A percentile compares a stretch with the other conserved stretches of the same genome.
phyloP scores from a whole-genome alignment of 2,329 filamentous ascomycete genomes.

The Metarhizium robertsii region DNA sequence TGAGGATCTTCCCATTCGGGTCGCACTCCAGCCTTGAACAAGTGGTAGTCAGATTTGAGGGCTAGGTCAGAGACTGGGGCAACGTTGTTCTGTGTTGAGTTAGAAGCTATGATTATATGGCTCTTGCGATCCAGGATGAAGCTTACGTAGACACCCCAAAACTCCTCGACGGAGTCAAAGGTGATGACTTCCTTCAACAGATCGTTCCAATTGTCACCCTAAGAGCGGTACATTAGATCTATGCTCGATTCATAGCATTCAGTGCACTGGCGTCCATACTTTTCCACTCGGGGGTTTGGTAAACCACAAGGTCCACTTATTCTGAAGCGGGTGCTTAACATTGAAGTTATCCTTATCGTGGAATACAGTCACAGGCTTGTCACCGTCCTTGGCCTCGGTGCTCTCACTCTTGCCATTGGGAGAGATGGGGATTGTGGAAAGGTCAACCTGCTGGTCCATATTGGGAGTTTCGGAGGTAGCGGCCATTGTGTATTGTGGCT shows the following conservation, averaged over 20 bases:
- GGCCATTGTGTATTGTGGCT: conserved; percentile 23
- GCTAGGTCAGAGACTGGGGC: conserved; percentile 90
- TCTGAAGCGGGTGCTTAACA: conserved; percentile 95
- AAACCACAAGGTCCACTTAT: conserved; percentile 99
- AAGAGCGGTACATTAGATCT: conserved; percentile 6
- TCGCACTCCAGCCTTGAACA: conserved; percentile 95
- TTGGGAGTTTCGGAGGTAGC: conserved; percentile 22
- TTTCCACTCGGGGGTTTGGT: conserved; percentile 96
- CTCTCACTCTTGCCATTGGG: conserved; percentile 47
- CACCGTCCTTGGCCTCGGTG: conserved; percentile 37
- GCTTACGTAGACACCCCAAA: conserved; percentile 97
- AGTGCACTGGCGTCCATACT: conserved; percentile 37
- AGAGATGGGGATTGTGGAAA: conserved; percentile 59
- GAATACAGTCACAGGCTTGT: conserved; percentile 82
- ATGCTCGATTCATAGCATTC: background rate
- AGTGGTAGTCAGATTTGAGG: conserved; percentile 97
- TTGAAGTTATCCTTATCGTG: conserved; percentile 99
- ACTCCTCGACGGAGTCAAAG: conserved; percentile 97
- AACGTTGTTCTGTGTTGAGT: conserved; percentile 77
- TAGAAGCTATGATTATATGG: conserved; percentile 6
- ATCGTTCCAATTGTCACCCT: conserved; percentile 99
- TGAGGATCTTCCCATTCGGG: conserved; percentile 98
- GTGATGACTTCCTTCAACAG: conserved; percentile 97
- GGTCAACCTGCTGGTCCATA: conserved; percentile 50
- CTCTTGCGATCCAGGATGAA: conserved; percentile 4